phyloP scores from a whole-genome alignment of 2,329 filamentous ascomycete species.

The Lachnellula hyalina region DNA sequence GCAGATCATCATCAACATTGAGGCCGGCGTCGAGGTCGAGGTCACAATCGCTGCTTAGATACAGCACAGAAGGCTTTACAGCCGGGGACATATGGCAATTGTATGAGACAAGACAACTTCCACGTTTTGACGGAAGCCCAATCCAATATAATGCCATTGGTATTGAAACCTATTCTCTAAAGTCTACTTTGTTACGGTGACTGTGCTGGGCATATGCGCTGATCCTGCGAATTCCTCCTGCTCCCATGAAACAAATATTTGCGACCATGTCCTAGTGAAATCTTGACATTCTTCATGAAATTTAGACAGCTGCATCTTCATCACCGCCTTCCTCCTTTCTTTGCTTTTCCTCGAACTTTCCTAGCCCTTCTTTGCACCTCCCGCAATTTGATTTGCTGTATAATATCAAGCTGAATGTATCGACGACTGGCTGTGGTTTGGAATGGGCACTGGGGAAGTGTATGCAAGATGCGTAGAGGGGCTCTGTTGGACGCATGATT shows the following conservation, averaged over 20 bases:
- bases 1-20: constrained; percentile 95
- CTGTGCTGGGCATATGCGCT: neutral
- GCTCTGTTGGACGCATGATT: too few species aligned
- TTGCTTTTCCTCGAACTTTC: neutral
- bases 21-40: constrained; percentile 89
- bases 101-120: constrained; percentile 11
- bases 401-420: too few species aligned
- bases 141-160: constrained; percentile 10
- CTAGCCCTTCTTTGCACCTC: neutral
- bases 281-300: neutral
- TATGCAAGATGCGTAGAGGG: too few species aligned
- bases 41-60: constrained; percentile 81
- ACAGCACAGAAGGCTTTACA: constrained; percentile 1
- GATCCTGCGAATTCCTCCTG: too few species aligned
- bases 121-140: constrained; percentile 15
- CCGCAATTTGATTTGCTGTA: too few species aligned
- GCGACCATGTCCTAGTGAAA: too few species aligned
- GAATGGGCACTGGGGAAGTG: too few species aligned
- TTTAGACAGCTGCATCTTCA: neutral
- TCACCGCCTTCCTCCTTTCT: neutral
- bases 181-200: neutral
- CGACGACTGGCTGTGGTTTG: too few species aligned
- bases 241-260: too few species aligned
- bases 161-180: neutral
- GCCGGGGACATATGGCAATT: constrained; percentile 2